phyloP scores from a whole-genome alignment of 805 yeast species.

The Wickerhamomyces strasburgensis region DNA sequence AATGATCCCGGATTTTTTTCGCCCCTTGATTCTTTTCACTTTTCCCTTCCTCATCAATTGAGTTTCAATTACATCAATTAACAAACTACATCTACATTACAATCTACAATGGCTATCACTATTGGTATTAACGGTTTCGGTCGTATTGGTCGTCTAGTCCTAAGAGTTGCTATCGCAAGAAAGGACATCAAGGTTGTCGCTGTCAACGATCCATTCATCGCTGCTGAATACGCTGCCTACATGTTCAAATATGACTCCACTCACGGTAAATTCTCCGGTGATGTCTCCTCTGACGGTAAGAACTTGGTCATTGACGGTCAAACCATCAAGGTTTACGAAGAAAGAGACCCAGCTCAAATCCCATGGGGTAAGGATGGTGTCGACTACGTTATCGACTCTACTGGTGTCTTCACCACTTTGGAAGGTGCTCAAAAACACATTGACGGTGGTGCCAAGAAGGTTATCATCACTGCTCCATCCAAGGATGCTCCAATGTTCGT shows the following conservation, averaged over 20 bases:
- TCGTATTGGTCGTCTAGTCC: constrained; percentile 85
- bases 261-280: constrained; percentile 60
- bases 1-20: background rate
- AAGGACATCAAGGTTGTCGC: constrained; percentile 60
- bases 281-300: constrained; percentile 48
- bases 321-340: constrained; percentile 48
- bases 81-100: background rate
- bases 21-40: background rate
- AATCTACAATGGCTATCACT: constrained; percentile 39
- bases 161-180: constrained; percentile 65
- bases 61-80: background rate
- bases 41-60: no score
- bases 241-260: constrained; percentile 74
- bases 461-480: constrained; percentile 68
- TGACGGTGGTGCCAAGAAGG: constrained; percentile 72
- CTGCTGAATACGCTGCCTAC: constrained; percentile 65
- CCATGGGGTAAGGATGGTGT: constrained; percentile 65
- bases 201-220: constrained; percentile 65
- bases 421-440: constrained; percentile 66
- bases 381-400: constrained; percentile 64
- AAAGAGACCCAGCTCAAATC: constrained; percentile 61
- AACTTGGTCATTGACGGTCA: constrained; percentile 50
- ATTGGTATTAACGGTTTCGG: constrained; percentile 91
- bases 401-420: constrained; percentile 65
- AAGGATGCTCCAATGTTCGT: constrained; percentile 71